Evolutionary conservation across 2,329 filamentous ascomycete species (phyloP).

Genomic region (Penicillium sp.): DNA sequence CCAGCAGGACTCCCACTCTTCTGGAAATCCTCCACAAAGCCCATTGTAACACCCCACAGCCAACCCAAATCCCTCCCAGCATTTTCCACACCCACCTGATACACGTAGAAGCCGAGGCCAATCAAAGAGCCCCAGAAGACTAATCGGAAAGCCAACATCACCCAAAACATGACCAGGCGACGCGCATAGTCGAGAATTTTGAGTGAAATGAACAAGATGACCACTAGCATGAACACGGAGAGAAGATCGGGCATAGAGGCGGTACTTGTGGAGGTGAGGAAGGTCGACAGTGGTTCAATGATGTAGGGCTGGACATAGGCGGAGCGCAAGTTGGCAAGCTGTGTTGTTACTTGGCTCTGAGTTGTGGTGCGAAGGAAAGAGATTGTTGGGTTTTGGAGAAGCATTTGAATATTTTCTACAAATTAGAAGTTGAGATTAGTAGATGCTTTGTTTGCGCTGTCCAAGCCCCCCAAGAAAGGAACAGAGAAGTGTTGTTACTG

Average conservation of each 20-base stretch:
- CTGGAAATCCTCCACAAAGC: constrained; percentile 60
- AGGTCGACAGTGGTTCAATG: constrained; percentile 36
- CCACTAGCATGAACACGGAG: constrained; percentile 50
- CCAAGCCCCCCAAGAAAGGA: neutral
- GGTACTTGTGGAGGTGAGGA: constrained; percentile 33
- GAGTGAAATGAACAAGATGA: constrained; percentile 63
- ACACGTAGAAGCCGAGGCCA: constrained; percentile 57
- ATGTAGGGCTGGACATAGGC: constrained; percentile 53
- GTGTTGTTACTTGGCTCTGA: constrained; percentile 18
- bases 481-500: neutral
- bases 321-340: constrained; percentile 28
- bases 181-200: constrained; percentile 68
- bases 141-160: constrained; percentile 63
- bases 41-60: constrained; percentile 64
- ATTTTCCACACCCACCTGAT: constrained; percentile 37
- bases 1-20: constrained; percentile 27
- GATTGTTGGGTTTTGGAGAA: constrained; percentile 18
- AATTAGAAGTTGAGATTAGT: neutral
- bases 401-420: constrained; percentile 23
- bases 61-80: constrained; percentile 42
- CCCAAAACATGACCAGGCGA: constrained; percentile 73
- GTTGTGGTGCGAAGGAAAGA: constrained; percentile 19
- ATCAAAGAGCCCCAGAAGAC: constrained; percentile 64
- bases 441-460: neutral
- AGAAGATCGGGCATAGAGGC: constrained; percentile 35